Evolutionary conservation across 2,329 filamentous ascomycete species (phyloP), one percentile per base, ranked within the genome.

Genomic region (Berkeleyomyces rouxiae): DNA sequence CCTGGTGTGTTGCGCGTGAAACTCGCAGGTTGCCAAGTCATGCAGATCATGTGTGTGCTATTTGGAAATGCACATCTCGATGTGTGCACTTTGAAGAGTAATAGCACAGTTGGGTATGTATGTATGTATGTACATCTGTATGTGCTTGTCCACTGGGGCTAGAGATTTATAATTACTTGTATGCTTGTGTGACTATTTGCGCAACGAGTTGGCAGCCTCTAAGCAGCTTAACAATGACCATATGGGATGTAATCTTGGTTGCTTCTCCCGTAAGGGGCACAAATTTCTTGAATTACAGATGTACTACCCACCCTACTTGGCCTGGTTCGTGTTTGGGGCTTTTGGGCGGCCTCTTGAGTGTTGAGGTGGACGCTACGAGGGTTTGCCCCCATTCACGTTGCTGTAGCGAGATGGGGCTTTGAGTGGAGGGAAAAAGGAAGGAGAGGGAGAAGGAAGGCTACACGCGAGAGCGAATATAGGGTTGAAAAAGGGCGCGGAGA

Each of bases 1-100:
- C 51, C 51, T 55, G 47, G 47, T 53, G 51, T 55, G 51, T 55
- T 55, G 51, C 51, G 31, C 51, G 33, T 55, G 51, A 55, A 55
- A 55, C 51, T 55, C 51, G 6, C 33, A 55, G 51, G 33, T 11
- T 16, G 36, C 51, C 51, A 55, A 55, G 51, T 16, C 33, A 55
- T 55, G 51, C 51, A 55, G 39, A 55, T 55, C 31, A 37, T 37
- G 13, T 49, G 46, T 49, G n/a, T 49, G 3, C 44, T n/a, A 16
- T 11, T 37, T 39, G 11, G 10, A 31, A 5, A 33, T 36, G n/a
- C 37, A 31, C 9, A 55, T 16, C 10, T 51, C 7, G 11, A 11
- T 55, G 39, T 55, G 49, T 37, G 33, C 49, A 53, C 2, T 23
- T 23, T 23, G 23, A 23, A 23, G 23, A 23, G 23, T 23, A 23